phyloP scores from a whole-genome alignment of 1,284 basidiomycete species.

The Cryptococcus sp. region DNA sequence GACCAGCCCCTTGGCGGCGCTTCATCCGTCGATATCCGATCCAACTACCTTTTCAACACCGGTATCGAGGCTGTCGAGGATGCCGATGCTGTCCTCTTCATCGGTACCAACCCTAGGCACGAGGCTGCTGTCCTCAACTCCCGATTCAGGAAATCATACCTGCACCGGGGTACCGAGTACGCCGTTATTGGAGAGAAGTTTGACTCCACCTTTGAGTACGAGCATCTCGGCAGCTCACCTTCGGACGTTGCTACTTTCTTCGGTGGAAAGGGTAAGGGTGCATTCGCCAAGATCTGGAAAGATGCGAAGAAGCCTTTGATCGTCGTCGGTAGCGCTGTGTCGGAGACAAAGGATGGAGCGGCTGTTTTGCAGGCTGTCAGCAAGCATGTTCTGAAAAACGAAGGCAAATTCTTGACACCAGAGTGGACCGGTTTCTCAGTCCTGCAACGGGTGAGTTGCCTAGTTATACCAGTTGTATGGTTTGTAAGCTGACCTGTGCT shows the following conservation, averaged over 20 bases:
- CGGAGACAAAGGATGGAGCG: constrained; percentile 83
- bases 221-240: constrained; percentile 79
- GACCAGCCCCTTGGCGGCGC: constrained; percentile 73
- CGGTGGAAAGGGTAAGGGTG: constrained; percentile 62
- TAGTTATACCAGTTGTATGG: neutral
- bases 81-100: constrained; percentile 89
- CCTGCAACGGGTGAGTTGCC: constrained; percentile 76
- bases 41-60: constrained; percentile 97
- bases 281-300: constrained; percentile 86
- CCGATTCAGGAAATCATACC: constrained; percentile 91
- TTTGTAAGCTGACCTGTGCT: neutral
- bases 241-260: constrained; percentile 80
- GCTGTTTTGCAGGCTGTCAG: constrained; percentile 77
- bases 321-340: constrained; percentile 84
- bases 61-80: constrained; percentile 88
- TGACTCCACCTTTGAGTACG: constrained; percentile 91
- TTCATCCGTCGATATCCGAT: constrained; percentile 86
- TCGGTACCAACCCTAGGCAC: constrained; percentile 96
- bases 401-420: constrained; percentile 71
- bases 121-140: constrained; percentile 98
- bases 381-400: constrained; percentile 78
- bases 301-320: constrained; percentile 91
- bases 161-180: constrained; percentile 80
- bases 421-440: constrained; percentile 97
- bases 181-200: constrained; percentile 89